phyloP scores from a whole-genome alignment of 2,329 filamentous ascomycete species.

The Phialophora verrucosa region DNA sequence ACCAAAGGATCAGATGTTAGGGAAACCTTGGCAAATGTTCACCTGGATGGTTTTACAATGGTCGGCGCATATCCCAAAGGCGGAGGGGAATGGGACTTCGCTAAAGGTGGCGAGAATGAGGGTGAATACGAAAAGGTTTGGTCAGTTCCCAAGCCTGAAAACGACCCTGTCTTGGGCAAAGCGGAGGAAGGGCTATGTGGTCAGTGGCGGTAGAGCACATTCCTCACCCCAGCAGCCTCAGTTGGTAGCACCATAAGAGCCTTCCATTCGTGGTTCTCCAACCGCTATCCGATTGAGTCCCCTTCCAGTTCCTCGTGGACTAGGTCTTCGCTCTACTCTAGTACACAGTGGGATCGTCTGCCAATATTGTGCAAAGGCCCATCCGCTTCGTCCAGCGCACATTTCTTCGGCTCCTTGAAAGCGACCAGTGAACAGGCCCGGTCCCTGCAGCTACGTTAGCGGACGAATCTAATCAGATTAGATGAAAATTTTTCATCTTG shows the following conservation, averaged over 20 bases:
- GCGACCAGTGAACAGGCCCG: neutral
- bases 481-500: conserved; percentile 15
- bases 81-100: conserved; percentile 59
- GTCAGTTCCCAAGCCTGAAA: conserved; percentile 52
- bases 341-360: neutral
- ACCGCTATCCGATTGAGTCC: neutral
- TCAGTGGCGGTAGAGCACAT: conserved; percentile 42
- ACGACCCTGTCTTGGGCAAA: conserved; percentile 57
- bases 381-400: neutral
- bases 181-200: conserved; percentile 47
- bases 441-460: neutral
- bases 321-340: neutral
- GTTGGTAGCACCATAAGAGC: neutral
- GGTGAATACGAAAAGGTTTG: conserved; percentile 53
- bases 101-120: conserved; percentile 52
- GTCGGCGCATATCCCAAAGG: conserved; percentile 61
- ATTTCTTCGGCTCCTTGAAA: neutral
- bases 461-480: conserved; percentile 9
- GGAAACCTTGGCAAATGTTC: conserved; percentile 46
- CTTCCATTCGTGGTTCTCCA: neutral
- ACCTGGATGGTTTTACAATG: conserved; percentile 59
- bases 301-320: neutral
- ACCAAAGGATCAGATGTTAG: conserved; percentile 41
- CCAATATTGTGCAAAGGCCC: neutral
- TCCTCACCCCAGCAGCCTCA: neutral